These are phyloP conservation scores for Myriosclerotinia scirpicola DNA, from an alignment of 2,329 filamentous ascomycete species.

Conservation along the genomic window DNA sequence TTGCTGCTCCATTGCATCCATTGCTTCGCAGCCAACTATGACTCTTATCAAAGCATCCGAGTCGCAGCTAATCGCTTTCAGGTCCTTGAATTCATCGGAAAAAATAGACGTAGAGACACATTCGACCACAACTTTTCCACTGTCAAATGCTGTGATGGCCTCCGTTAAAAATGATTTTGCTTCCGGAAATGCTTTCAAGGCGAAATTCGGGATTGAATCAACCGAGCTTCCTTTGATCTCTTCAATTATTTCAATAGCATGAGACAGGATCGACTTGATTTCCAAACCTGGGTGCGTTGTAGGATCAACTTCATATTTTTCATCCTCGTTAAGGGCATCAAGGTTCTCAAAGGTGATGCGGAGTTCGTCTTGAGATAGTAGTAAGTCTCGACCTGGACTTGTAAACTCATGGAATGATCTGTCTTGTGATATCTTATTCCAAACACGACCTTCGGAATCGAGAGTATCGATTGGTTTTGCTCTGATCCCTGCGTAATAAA, in stretches of 20 bases:
- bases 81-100: conserved; percentile 23
- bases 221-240: conserved; percentile 19
- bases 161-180: conserved; percentile 40
- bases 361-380: conserved; percentile 21
- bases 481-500: conserved; percentile 21
- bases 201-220: conserved; percentile 29
- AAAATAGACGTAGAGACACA: conserved; percentile 31
- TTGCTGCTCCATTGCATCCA: conserved; percentile 30
- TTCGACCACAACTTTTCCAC: conserved; percentile 32
- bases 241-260: conserved; percentile 18
- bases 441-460: conserved; percentile 4
- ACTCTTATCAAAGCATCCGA: conserved; percentile 28
- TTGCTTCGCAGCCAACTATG: conserved; percentile 33
- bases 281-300: conserved; percentile 18
- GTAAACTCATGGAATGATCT: conserved; percentile 22
- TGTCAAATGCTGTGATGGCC: conserved; percentile 29
- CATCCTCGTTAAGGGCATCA: conserved; percentile 13
- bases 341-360: conserved; percentile 22
- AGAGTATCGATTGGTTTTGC: conserved; percentile 8
- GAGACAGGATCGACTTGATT: conserved; percentile 15
- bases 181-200: conserved; percentile 48
- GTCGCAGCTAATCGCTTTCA: conserved; percentile 32
- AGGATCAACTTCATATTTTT: conserved; percentile 21
- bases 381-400: conserved; percentile 19
- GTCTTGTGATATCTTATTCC: conserved; percentile 20